Percentiles rank a stretch among this genome's conserved stretches.
phyloP scores from a whole-genome alignment of 192 early-diverging fungal genomes.

The Paraglomus occultum region DNA sequence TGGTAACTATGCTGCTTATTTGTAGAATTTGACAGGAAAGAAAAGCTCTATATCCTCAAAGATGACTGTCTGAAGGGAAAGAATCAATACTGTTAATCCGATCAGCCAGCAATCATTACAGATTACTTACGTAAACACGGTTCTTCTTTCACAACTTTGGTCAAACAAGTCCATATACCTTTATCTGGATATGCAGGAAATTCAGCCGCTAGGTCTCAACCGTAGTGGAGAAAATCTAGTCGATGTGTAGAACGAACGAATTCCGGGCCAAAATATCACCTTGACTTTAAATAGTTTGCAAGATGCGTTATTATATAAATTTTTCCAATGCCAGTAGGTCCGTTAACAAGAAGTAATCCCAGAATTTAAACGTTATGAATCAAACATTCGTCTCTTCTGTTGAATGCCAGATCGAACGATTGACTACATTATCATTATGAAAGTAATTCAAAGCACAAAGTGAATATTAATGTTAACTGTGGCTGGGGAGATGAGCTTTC shows the following conservation, averaged over 20 bases:
- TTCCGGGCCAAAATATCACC: background rate
- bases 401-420: slow-evolving; percentile 6
- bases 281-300: background rate
- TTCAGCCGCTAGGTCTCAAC: slow-evolving; percentile 41
- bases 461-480: no score
- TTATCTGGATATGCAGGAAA: slow-evolving; percentile 41
- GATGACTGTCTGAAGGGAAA: slow-evolving; percentile 33
- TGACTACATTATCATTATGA: no score
- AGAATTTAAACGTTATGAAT: background rate
- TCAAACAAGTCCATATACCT: slow-evolving; percentile 33
- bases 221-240: slow-evolving; percentile 30
- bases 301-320: slow-evolving; percentile 4
- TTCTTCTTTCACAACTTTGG: slow-evolving; percentile 7
- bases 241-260: background rate
- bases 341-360: slow-evolving; percentile 19
- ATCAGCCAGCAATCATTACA: background rate
- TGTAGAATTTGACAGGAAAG: slow-evolving; percentile 38
- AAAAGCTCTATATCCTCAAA: slow-evolving; percentile 54
- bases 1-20: slow-evolving; percentile 22
- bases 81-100: background rate
- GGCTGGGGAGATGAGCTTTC: no score
- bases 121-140: slow-evolving; percentile 12
- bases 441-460: no score
- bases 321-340: slow-evolving; percentile 31
- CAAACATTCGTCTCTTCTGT: background rate